phyloP scores from a whole-genome alignment of 495 filamentous ascomycete species.

The Pyronema domesticum region DNA sequence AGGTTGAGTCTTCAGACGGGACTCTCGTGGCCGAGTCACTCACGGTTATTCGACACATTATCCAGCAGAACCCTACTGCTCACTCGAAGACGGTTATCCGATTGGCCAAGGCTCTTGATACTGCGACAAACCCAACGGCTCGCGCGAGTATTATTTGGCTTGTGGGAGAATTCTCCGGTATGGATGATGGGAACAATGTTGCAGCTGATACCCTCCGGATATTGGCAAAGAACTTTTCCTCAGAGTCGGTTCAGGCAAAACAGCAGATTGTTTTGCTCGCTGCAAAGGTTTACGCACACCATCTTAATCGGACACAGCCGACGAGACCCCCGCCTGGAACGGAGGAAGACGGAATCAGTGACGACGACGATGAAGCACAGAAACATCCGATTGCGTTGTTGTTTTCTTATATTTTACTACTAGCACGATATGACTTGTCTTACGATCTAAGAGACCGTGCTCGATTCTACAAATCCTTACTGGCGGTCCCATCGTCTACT shows the following conservation, averaged over 20 bases:
- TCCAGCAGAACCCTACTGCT: slow-evolving; percentile 67
- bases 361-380: slow-evolving; percentile 9
- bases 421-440: slow-evolving; percentile 80
- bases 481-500: slow-evolving; percentile 51
- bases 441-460: slow-evolving; percentile 89
- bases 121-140: slow-evolving; percentile 63
- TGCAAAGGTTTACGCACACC: slow-evolving; percentile 84
- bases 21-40: slow-evolving; percentile 77
- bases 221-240: slow-evolving; percentile 61
- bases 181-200: slow-evolving; percentile 52
- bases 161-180: slow-evolving; percentile 77
- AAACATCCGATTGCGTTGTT: slow-evolving; percentile 54
- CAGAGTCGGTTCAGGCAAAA: slow-evolving; percentile 71
- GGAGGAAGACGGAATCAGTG: background rate
- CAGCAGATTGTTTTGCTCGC: slow-evolving; percentile 80
- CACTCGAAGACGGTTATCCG: slow-evolving; percentile 69
- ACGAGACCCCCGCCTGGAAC: background rate
- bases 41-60: slow-evolving; percentile 85
- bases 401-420: slow-evolving; percentile 66
- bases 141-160: slow-evolving; percentile 93
- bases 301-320: slow-evolving; percentile 41
- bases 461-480: slow-evolving; percentile 66
- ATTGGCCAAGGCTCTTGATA: slow-evolving; percentile 80
- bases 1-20: slow-evolving; percentile 63
- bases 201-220: slow-evolving; percentile 88